Percentiles rank a stretch among this genome's conserved stretches.
These are phyloP conservation scores for Starmerella roubikii DNA, from an alignment of 805 yeast species.

Conservation along the genomic window DNA sequence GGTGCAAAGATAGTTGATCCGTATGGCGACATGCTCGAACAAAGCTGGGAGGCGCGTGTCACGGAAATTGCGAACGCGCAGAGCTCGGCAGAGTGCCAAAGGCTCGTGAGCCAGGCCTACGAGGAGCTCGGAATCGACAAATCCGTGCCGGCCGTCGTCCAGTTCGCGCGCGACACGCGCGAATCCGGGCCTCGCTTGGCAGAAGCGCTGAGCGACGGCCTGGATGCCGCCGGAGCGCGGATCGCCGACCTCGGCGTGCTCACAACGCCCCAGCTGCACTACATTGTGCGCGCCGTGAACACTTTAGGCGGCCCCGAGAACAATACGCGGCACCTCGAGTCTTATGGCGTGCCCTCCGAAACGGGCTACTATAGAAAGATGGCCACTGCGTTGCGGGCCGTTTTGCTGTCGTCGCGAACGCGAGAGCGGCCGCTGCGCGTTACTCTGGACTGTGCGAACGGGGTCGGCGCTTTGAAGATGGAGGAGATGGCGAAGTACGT, in stretches of 20 bases:
- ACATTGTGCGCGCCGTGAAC: slow-evolving; percentile 60
- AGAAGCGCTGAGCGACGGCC: slow-evolving; percentile 47
- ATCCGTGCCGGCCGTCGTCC: slow-evolving; percentile 32
- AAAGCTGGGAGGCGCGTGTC: slow-evolving; percentile 72
- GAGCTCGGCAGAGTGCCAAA: slow-evolving; percentile 33
- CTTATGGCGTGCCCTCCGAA: slow-evolving; percentile 51
- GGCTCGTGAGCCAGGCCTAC: slow-evolving; percentile 30
- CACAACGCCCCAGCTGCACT: slow-evolving; percentile 93
- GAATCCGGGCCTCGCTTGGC: slow-evolving; percentile 63
- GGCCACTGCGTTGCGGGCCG: slow-evolving; percentile 36
- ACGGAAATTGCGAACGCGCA: slow-evolving; percentile 64
- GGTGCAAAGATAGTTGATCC: slow-evolving; percentile 95
- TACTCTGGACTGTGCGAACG: slow-evolving; percentile 85
- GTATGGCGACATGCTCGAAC: slow-evolving; percentile 74
- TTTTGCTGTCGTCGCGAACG: slow-evolving; percentile 18
- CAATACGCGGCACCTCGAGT: slow-evolving; percentile 22
- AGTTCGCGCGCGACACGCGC: slow-evolving; percentile 80
- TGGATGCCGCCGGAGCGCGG: slow-evolving; percentile 35
- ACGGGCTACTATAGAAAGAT: slow-evolving; percentile 58
- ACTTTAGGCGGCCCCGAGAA: slow-evolving; percentile 29
- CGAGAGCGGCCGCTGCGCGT: slow-evolving; percentile 30
- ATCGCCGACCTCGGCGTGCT: slow-evolving; percentile 49
- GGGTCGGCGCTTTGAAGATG: slow-evolving; percentile 82
- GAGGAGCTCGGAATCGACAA: slow-evolving; percentile 34
- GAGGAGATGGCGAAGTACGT: slow-evolving; percentile 35